phyloP scores from a whole-genome alignment of 108 stramenopile species.

The Nitzschia sp. region DNA sequence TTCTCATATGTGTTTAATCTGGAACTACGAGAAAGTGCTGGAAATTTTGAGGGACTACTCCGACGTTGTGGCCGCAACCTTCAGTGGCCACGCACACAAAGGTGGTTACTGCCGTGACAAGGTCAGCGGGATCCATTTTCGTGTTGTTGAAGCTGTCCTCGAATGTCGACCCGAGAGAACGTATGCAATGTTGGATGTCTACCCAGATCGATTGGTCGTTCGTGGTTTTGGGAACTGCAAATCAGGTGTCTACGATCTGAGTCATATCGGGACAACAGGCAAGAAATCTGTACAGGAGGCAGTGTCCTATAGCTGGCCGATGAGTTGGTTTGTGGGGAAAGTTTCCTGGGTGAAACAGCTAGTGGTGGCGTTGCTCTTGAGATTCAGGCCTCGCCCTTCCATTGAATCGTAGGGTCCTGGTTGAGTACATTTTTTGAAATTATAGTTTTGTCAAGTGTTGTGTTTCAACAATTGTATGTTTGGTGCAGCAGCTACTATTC shows the following conservation, averaged over 20 bases:
- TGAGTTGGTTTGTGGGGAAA: neutral
- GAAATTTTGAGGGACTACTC: conserved; percentile 47
- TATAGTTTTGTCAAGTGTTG: no score
- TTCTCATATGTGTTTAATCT: conserved; percentile 63
- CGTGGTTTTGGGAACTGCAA: conserved; percentile 69
- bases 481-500: no score
- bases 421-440: no score
- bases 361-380: no score
- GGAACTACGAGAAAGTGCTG: conserved; percentile 78
- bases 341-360: neutral
- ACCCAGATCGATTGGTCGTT: conserved; percentile 56
- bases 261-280: neutral
- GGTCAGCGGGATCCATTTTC: conserved; percentile 78
- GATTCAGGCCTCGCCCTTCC: no score
- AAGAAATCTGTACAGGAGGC: neutral
- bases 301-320: neutral
- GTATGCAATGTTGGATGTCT: conserved; percentile 72
- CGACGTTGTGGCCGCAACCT: conserved; percentile 69
- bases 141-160: conserved; percentile 74
- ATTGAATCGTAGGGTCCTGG: no score
- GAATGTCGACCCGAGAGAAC: conserved; percentile 66
- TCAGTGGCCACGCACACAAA: conserved; percentile 81
- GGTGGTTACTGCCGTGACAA: conserved; percentile 77
- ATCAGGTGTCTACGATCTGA: conserved; percentile 66
- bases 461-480: no score